These are phyloP conservation scores for Aureobasidium pullulans DNA, from an alignment of 2,329 filamentous ascomycete genomes.

Conservation along the genomic window DNA sequence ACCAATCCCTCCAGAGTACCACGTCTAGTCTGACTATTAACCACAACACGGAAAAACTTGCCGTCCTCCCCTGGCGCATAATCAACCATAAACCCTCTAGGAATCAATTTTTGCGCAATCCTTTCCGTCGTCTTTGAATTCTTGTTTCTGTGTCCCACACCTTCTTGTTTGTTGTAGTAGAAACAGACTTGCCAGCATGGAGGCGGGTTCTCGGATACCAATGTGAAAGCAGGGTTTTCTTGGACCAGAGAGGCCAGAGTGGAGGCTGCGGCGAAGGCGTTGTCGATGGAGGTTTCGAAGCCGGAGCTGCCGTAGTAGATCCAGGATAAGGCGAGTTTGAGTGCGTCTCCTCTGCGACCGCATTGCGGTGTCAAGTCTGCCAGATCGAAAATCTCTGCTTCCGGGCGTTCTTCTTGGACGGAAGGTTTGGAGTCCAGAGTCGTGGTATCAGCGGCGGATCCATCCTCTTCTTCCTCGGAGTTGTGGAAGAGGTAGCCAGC, in stretches of 20 bases:
- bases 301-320: constrained; percentile 76
- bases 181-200: constrained; percentile 94
- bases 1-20: constrained; percentile 58
- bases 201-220: constrained; percentile 69
- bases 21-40: constrained; percentile 54
- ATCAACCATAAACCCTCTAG: constrained; percentile 62
- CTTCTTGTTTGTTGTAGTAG: constrained; percentile 59
- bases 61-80: constrained; percentile 56
- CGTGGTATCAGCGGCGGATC: constrained; percentile 18
- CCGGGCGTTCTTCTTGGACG: constrained; percentile 20
- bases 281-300: constrained; percentile 56
- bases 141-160: constrained; percentile 32
- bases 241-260: constrained; percentile 58
- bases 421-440: not conserved
- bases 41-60: constrained; percentile 62
- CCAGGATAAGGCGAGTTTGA: constrained; percentile 86
- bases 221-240: constrained; percentile 52
- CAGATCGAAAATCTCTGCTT: constrained; percentile 69
- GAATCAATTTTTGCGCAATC: constrained; percentile 48
- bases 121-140: constrained; percentile 51
- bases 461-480: constrained; percentile 28
- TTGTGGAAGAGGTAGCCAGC: constrained; percentile 63
- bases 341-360: constrained; percentile 72
- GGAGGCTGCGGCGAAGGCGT: constrained; percentile 63
- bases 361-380: constrained; percentile 92